Evolutionary conservation across 2,329 filamentous ascomycete genomes (phyloP).

Genomic region (Cladosporium oxysporum): DNA sequence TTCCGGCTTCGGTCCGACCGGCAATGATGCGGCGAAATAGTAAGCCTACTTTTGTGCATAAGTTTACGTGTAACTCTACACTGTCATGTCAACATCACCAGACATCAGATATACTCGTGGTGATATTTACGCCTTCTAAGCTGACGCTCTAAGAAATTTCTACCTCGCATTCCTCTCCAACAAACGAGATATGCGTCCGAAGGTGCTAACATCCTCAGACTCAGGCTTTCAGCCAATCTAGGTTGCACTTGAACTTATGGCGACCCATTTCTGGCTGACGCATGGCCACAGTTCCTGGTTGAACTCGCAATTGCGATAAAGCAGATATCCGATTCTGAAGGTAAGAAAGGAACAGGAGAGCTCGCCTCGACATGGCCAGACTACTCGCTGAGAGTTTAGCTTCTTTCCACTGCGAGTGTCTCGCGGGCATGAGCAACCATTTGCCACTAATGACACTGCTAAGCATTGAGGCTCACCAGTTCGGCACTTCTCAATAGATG

Average conservation of each 20-base stretch:
- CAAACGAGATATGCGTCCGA: no score
- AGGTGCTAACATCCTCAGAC: no score
- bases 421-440: background rate
- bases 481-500: background rate
- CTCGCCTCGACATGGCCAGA: background rate
- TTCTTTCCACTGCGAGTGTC: background rate
- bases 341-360: no score
- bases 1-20: background rate
- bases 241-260: background rate
- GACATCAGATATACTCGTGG: background rate
- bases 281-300: background rate
- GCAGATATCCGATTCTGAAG: background rate
- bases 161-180: background rate
- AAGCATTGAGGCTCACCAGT: background rate
- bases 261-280: background rate
- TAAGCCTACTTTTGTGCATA: background rate
- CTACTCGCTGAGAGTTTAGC: background rate
- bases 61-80: background rate
- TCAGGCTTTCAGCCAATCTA: background rate
- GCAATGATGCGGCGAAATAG: background rate
- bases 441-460: background rate
- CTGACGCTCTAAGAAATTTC: no score
- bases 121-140: no score
- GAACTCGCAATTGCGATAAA: background rate
- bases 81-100: background rate